Conservation (phyloP, 2,329 filamentous ascomycete species). For the Exophiala bonariae region DNA sequence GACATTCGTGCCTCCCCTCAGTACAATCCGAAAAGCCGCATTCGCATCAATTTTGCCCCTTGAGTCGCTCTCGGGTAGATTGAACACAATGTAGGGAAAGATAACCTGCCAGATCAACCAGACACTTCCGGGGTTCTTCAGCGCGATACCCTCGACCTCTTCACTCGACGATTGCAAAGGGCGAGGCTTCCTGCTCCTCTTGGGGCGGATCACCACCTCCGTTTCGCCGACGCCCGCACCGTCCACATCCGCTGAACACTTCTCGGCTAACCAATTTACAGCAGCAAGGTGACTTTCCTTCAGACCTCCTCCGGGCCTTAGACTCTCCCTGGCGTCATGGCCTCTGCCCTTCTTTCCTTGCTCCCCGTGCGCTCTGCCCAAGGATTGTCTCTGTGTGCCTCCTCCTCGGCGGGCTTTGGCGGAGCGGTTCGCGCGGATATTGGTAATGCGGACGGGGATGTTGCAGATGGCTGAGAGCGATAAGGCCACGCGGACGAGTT, state of each 20-base stretch:
- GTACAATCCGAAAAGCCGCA: slow-evolving; percentile 38
- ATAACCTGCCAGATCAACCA: slow-evolving; percentile 60
- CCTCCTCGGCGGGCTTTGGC: too few species aligned
- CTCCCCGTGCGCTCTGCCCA: too few species aligned
- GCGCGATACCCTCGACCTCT: slow-evolving; percentile 36
- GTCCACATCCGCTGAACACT: slow-evolving; percentile 45
- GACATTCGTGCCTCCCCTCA: slow-evolving; percentile 61
- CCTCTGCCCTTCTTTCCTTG: neutral
- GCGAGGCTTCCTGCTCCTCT: neutral
- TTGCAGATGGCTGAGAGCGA: slow-evolving; percentile 55
- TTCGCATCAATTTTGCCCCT: too few species aligned
- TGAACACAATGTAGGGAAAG: slow-evolving; percentile 57
- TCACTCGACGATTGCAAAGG: neutral
- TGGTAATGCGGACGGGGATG: slow-evolving; percentile 50
- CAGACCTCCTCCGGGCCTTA: slow-evolving; percentile 49
- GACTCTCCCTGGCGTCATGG: neutral
- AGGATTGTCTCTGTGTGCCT: neutral
- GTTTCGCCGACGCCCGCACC: slow-evolving; percentile 38
- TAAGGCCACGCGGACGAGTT: slow-evolving; percentile 59
- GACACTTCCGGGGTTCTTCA: slow-evolving; percentile 54
- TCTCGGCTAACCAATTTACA: slow-evolving; percentile 52
- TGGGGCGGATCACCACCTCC: slow-evolving; percentile 33
- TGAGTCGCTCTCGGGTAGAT: slow-evolving; percentile 19
- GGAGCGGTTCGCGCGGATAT: slow-evolving; percentile 59
- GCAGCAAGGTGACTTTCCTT: slow-evolving; percentile 59